These are phyloP conservation scores for Talaromyces thailandensis DNA, from an alignment of 495 filamentous ascomycete genomes.

Conservation along the genomic window DNA sequence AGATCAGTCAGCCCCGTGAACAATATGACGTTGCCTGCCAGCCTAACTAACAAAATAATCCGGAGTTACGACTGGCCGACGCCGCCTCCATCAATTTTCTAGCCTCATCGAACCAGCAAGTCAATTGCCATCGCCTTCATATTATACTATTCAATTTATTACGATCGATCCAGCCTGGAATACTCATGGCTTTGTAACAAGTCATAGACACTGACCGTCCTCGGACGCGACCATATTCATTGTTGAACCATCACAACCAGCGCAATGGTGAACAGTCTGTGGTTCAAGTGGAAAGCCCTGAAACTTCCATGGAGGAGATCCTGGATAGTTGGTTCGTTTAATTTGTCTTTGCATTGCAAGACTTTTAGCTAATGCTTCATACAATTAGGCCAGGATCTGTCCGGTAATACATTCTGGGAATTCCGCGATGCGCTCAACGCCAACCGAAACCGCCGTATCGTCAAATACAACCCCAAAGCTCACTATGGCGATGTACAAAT, in stretches of 20 bases:
- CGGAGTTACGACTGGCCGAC: not conserved
- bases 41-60: not conserved
- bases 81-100: not conserved
- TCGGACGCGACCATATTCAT: not conserved
- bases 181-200: not conserved
- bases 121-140: not conserved
- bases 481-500: conserved; percentile 63
- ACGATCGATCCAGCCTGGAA: not conserved
- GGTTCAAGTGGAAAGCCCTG: conserved; percentile 81
- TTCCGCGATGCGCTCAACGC: conserved; percentile 61
- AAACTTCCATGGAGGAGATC: conserved; percentile 78
- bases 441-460: conserved; percentile 50
- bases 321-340: conserved; percentile 65
- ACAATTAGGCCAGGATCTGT: conserved; percentile 64
- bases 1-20: not conserved
- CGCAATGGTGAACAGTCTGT: conserved; percentile 42
- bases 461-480: conserved; percentile 50
- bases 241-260: not conserved
- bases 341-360: not conserved
- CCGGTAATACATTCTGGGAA: conserved; percentile 93
- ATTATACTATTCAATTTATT: not conserved
- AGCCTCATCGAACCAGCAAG: not conserved
- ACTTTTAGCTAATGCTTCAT: not conserved
- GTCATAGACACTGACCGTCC: not conserved
- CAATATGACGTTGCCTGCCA: not conserved